phyloP scores from a whole-genome alignment of 2,329 filamentous ascomycete species.

The Coniochaeta ligniaria region DNA sequence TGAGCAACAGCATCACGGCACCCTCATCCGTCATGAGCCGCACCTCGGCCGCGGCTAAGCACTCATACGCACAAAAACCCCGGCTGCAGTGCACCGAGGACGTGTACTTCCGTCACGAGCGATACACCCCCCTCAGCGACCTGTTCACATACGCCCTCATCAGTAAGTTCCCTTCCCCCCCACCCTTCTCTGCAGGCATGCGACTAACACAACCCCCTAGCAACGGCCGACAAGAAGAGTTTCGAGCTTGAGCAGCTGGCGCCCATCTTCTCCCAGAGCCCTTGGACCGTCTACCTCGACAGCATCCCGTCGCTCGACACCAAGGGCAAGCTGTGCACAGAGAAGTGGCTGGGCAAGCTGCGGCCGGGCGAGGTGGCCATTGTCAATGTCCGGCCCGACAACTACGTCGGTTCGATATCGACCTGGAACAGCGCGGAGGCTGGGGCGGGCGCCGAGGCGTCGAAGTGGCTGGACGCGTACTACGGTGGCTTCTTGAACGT shows the following conservation, averaged over 20 bases:
- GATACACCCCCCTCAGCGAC: conserved; percentile 62
- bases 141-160: conserved; percentile 64
- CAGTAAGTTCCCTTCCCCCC: conserved; percentile 34
- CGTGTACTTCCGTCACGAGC: conserved; percentile 57
- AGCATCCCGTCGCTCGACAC: conserved; percentile 50
- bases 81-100: conserved; percentile 52
- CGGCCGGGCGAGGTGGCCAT: conserved; percentile 51
- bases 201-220: conserved; percentile 1
- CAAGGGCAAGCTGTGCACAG: conserved; percentile 45
- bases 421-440: conserved; percentile 44
- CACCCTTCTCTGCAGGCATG: not conserved
- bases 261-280: conserved; percentile 51
- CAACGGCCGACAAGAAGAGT: conserved; percentile 47
- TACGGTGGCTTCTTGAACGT: conserved; percentile 47
- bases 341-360: conserved; percentile 62
- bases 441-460: conserved; percentile 42
- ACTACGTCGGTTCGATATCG: conserved; percentile 61
- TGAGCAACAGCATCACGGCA: conserved; percentile 48
- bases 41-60: not conserved
- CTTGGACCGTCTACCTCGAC: conserved; percentile 68
- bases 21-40: conserved; percentile 40
- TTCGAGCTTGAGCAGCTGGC: conserved; percentile 60
- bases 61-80: conserved; percentile 54
- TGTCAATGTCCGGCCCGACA: conserved; percentile 64
- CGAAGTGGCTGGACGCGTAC: conserved; percentile 47